A percentile compares a stretch with the other conserved stretches of the same genome.
Evolutionary conservation across 345 rosid genomes (phyloP).

Genomic region (Psidium guajava): DNA sequence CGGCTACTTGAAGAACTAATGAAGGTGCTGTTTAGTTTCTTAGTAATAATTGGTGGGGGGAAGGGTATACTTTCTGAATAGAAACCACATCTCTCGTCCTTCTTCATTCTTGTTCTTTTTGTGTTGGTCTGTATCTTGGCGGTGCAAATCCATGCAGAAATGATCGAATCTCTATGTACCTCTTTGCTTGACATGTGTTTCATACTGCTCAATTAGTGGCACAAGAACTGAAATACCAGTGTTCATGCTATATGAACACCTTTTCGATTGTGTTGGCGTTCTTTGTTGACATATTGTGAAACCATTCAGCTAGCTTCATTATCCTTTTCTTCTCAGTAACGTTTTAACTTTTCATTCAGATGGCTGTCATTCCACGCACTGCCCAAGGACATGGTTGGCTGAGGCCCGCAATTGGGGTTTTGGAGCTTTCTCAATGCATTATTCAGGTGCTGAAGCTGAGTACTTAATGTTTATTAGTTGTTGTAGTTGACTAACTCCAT

Average conservation of each 20-base stretch:
- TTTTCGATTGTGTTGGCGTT: not conserved
- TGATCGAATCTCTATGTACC: not conserved
- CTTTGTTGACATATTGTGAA: not conserved
- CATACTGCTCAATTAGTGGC: not conserved
- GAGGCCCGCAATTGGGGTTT: slow-evolving; percentile 91
- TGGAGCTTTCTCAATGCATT: slow-evolving; percentile 93
- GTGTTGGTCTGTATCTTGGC: not conserved
- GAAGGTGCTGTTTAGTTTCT: slow-evolving; percentile 44
- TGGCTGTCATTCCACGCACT: slow-evolving; percentile 88
- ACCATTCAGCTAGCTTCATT: not conserved
- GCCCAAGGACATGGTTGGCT: slow-evolving; percentile 97
- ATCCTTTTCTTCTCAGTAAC: not conserved
- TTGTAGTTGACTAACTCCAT: not conserved
- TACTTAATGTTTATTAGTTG: not conserved
- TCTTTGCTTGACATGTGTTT: not conserved
- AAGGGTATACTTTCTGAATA: not conserved
- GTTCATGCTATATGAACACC: not conserved
- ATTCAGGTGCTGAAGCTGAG: slow-evolving; percentile 53
- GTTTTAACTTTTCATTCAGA: slow-evolving; percentile 29
- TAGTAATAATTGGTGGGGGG: not conserved
- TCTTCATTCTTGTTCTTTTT: not conserved
- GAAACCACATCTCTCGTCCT: not conserved
- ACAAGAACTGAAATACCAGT: not conserved
- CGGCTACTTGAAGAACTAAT: slow-evolving; percentile 90
- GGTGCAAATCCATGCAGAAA: not conserved